Evolutionary conservation across 1,139 yeast species (phyloP), one percentile per base, ranked within the genome.

Genomic region (Trichomonascaceae sp.): DNA sequence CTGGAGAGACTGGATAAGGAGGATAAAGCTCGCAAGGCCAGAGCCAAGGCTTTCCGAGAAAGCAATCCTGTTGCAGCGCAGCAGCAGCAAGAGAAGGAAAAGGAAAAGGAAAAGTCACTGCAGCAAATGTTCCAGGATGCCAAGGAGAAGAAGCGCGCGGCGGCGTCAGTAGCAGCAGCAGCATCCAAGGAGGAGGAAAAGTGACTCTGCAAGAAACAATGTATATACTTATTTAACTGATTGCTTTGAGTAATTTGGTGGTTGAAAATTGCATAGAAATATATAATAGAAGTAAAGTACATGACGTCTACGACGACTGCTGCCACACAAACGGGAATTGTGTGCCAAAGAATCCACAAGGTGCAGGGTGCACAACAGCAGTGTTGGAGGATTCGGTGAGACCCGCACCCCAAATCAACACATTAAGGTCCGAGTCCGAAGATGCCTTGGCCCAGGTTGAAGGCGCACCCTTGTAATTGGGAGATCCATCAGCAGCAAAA

Each of bases 1-100:
- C 67, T 85, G 53, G 89, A 85, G 52, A 71, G 94, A 60, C 70
- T 93, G 53, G 95, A 85, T 53, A 68, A 60, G 5, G 76, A 73
- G 39, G 73, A 77, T 37, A 76, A 79, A 54, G 74, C 40, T 25
- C 44, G 55, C 17, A 39, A 43, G 34, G 43, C 39, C n/a, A 41
- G 48, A 14, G 55, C 57, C 5, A 35, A 35, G 27, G 30, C 41
- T 5, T 38, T 43, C 20, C 9, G 16, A 26, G 14, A 26, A 26
- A n/a, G 25, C 26, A 40, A 36, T 26, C 41, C 38, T 14, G 45
- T n/a, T n/a, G n/a, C n/a, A n/a, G n/a, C n/a, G n/a, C n/a, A n/a
- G n/a, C n/a, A n/a, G n/a, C 40, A 2, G 37, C 34, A 18, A 39
- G 32, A 17, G 36, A 35, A 15, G n/a, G n/a, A n/a, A n/a, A n/a